Conservation (phyloP, 2,329 filamentous ascomycete species). For the Epicoccum sorghinum region DNA sequence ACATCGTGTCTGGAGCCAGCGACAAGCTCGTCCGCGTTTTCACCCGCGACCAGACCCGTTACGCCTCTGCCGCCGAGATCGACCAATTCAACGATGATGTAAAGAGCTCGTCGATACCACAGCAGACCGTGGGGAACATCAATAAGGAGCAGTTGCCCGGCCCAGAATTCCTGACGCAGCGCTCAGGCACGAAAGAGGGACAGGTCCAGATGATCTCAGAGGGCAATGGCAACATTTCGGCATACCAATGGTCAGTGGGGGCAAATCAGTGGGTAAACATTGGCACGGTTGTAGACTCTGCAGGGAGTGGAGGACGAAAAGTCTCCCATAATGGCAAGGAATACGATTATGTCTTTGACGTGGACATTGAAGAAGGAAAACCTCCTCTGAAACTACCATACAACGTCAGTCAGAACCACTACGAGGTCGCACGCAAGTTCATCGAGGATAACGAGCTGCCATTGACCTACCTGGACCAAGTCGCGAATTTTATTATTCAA, state of each 20-base stretch:
- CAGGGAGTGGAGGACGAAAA: constrained; percentile 73
- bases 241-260: constrained; percentile 81
- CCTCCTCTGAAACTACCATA: constrained; percentile 92
- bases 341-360: constrained; percentile 96
- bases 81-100: constrained; percentile 82
- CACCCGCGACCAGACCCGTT: constrained; percentile 70
- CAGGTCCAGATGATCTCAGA: constrained; percentile 93
- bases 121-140: constrained; percentile 76
- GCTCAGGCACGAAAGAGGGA: constrained; percentile 91
- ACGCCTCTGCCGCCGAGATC: constrained; percentile 71
- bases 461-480: constrained; percentile 84
- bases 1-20: constrained; percentile 92
- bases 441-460: constrained; percentile 88
- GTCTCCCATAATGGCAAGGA: constrained; percentile 78
- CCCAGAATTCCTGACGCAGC: constrained; percentile 80
- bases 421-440: constrained; percentile 89
- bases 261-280: constrained; percentile 79
- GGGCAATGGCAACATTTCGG: constrained; percentile 78
- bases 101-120: constrained; percentile 82
- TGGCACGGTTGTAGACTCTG: constrained; percentile 91
- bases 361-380: constrained; percentile 93
- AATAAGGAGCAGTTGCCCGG: constrained; percentile 93
- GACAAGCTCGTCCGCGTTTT: constrained; percentile 87
- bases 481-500: constrained; percentile 87
- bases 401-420: constrained; percentile 90